Percentiles rank a stretch among this genome's conserved stretches.
phyloP scores from a whole-genome alignment of 2,329 filamentous ascomycete genomes.

The Neoarthrinium moseri region DNA sequence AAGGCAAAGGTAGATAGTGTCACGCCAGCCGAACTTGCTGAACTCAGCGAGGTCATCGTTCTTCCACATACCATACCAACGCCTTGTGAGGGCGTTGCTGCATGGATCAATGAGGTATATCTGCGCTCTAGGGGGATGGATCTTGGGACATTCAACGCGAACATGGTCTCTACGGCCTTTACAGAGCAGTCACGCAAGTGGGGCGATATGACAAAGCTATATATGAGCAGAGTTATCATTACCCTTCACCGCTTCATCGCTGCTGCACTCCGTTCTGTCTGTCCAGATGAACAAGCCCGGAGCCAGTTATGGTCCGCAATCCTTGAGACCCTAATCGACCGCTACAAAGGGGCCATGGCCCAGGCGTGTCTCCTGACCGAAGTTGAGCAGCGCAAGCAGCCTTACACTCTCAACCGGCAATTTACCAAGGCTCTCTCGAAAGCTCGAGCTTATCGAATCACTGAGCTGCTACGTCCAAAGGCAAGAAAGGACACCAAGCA shows the following conservation, averaged over 20 bases:
- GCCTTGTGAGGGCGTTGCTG: slow-evolving; percentile 15
- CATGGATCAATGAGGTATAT: slow-evolving; percentile 22
- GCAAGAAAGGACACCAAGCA: slow-evolving; percentile 11
- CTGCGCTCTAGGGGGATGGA: slow-evolving; percentile 22
- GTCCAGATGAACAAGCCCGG: slow-evolving; percentile 15
- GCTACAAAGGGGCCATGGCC: slow-evolving; percentile 22
- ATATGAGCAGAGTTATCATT: slow-evolving; percentile 25
- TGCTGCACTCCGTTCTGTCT: slow-evolving; percentile 14
- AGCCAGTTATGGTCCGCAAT: slow-evolving; percentile 20
- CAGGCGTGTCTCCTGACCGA: slow-evolving; percentile 22
- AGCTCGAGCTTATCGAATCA: not conserved
- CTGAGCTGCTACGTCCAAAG: slow-evolving; percentile 5
- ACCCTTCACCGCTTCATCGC: slow-evolving; percentile 28
- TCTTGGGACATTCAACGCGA: slow-evolving; percentile 18
- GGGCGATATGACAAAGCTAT: slow-evolving; percentile 21
- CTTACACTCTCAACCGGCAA: slow-evolving; percentile 27
- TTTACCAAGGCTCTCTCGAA: slow-evolving; percentile 16
- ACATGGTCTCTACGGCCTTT: slow-evolving; percentile 20
- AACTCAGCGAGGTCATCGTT: slow-evolving; percentile 10
- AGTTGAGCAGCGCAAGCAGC: slow-evolving; percentile 24
- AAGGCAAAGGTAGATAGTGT: not conserved
- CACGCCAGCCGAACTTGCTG: not conserved
- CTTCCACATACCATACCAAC: not conserved
- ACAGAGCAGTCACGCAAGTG: slow-evolving; percentile 30
- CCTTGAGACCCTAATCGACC: slow-evolving; percentile 15